Evolutionary conservation across 371 early-diverging fungal species (phyloP), one percentile per base, ranked within the genome.

Genomic region (Fennellomyces sp.): DNA sequence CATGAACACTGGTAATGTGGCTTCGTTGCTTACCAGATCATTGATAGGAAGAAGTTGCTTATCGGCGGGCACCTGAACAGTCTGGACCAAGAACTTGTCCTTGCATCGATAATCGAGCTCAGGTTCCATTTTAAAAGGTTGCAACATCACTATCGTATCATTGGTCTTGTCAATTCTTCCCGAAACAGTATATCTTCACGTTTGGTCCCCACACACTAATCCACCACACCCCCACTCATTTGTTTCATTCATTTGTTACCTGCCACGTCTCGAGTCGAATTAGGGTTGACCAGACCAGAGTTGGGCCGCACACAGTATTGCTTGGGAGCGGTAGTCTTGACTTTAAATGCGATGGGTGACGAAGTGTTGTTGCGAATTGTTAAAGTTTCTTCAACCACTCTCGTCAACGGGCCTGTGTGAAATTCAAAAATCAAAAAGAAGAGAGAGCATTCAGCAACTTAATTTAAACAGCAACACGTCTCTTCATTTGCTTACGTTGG

Each of bases 251-350:
- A 39, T 11, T 5, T 39, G 15, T 49, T 52, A 52, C 52, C 33
- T 33, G 13, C 11, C 12, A 52, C 52, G n/a, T 52, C 52, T 52
- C 33, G 52, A 23, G 30, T 39, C 7, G 55, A 36, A 25, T 54
- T n/a, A 11, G 96, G 87, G 30, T 87, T 87, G 53, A 99, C 83
- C 47, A 87, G 76, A 21, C 97, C 97, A 31, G 93, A 87, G 81
- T 97, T 99, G 50, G 99, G 98, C 27, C 96, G 88, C 33, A 99
- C 95, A 66, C 94, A 95, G 74, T 97, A 99, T 71, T 94, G 93
- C 76, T 95, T 95, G 19, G 99, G 99, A 0, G 96, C 94, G 7
- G 98, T 99, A 4, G 99, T 99, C 70, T 97, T 97, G 70, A 99
- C 93, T 77, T 99, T 97, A 81, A 96, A 99, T 11, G 92, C 89